phyloP scores from a whole-genome alignment of 768 basidiomycete species.

The Mycena vitilis region DNA sequence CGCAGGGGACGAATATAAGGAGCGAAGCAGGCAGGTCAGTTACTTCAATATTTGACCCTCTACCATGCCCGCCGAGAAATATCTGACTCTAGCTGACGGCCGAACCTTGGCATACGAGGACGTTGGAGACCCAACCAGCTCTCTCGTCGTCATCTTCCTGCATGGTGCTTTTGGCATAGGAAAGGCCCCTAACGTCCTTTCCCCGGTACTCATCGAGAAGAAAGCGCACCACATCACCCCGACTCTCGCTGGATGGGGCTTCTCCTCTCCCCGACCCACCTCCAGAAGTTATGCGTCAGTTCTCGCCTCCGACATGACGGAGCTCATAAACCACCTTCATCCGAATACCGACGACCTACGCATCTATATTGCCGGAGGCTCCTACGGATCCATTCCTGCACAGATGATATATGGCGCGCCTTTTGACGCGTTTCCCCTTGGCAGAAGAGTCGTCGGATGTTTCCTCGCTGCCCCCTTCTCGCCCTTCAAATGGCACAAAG shows the following conservation, averaged over 20 bases:
- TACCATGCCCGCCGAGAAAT: conserved; percentile 44
- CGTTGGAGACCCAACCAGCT: conserved; percentile 61
- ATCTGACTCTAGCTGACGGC: conserved; percentile 52
- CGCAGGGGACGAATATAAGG: no score
- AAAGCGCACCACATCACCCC: conserved; percentile 61
- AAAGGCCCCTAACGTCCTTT: conserved; percentile 46
- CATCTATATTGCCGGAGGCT: conserved; percentile 61
- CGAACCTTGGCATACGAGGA: conserved; percentile 68
- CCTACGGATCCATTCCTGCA: conserved; percentile 64
- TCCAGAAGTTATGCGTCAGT: conserved; percentile 47
- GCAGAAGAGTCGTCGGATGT: conserved; percentile 57
- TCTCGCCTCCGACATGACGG: conserved; percentile 51
- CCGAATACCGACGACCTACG: conserved; percentile 45
- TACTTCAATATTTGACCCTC: not conserved
- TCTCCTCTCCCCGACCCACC: conserved; percentile 50
- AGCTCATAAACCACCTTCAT: conserved; percentile 55
- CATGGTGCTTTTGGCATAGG: conserved; percentile 70
- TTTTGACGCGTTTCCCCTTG: conserved; percentile 63
- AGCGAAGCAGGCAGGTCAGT: no score
- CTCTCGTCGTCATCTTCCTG: conserved; percentile 62
- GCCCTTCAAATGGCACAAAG: conserved; percentile 59
- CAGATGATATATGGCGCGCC: conserved; percentile 68
- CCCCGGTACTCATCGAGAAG: conserved; percentile 51
- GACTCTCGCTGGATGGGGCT: conserved; percentile 65
- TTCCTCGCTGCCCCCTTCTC: conserved; percentile 60